Evolutionary conservation across 495 filamentous ascomycete genomes (phyloP), one percentile per base, ranked within the genome.

Genomic region (Talaromyces wortmannii): DNA sequence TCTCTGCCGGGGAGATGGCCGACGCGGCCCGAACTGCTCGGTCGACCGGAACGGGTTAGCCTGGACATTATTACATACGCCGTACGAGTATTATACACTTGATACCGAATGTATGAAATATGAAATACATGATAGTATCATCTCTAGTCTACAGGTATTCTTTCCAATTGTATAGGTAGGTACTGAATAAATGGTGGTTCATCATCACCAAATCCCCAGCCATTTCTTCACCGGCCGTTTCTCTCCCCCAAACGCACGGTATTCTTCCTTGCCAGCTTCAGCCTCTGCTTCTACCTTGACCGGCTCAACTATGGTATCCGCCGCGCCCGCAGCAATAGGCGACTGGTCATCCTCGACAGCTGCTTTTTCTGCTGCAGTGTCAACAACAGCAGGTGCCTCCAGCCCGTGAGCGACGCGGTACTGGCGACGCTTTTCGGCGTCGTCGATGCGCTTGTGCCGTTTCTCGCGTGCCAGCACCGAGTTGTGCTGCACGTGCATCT

Each of bases 391-490:
- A 48, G 59, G 55, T 59, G 83, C 78, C 59, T 86, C 84, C 62
- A 92, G 30, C 7, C 90, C 91, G 78, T 96, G 90, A 51, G 88
- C 90, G 73, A 86, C 81, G 48, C 89, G 83, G 68, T 88, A 97
- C 68, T 85, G 79, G 45, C 74, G 73, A 57, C 91, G 76, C 81
- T 95, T 94, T 66, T 81, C 73, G 36, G 88, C 85, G 72, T 97
- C 91, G 42, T 94, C 88, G 55, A 86, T 70, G 32, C 81, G 79
- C 56, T 76, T 75, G 53, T 78, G 72, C 42, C 91, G 78, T 73
- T 81, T 81, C 68, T 89, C 87, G 23, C 78, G 74, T 36, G 84
- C 83, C 56, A 81, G 65, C 57, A 78, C 77, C 4, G 84, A 80
- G 18, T 72, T 78, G 66, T 86, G 81, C 55, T 79, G 77, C 58